These are phyloP conservation scores for Citrus inodora DNA, from an alignment of 345 rosid species.

Conservation along the genomic window DNA sequence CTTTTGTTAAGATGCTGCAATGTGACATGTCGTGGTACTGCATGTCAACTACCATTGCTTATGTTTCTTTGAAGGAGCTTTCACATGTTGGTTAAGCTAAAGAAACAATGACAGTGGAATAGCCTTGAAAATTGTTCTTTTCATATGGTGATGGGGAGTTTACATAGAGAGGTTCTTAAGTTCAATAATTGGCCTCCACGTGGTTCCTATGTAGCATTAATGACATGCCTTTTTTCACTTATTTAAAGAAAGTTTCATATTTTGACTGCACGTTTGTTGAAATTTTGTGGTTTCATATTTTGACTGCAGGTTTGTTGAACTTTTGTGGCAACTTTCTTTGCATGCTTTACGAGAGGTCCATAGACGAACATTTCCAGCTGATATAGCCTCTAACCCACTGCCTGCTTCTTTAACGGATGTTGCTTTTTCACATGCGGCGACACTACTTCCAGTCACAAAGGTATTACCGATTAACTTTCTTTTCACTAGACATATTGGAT, in stretches of 20 bases:
- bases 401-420: slow-evolving; percentile 98
- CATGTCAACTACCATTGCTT: background rate
- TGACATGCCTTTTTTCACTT: background rate
- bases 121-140: background rate
- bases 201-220: background rate
- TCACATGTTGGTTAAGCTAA: background rate
- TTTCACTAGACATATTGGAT: background rate
- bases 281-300: slow-evolving; percentile 50
- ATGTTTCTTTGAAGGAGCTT: background rate
- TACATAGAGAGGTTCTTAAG: background rate
- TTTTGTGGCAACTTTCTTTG: slow-evolving; percentile 96
- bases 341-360: slow-evolving; percentile 97
- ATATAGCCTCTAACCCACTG: slow-evolving; percentile 77
- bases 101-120: background rate
- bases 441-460: slow-evolving; percentile 96
- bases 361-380: slow-evolving; percentile 85
- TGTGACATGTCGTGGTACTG: background rate
- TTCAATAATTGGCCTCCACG: background rate
- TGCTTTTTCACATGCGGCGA: slow-evolving; percentile 96
- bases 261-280: slow-evolving; percentile 79
- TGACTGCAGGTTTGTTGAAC: slow-evolving; percentile 90
- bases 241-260: background rate
- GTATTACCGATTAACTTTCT: slow-evolving; percentile 26
- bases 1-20: background rate
- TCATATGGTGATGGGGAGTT: background rate